Evolutionary conservation across 2,329 filamentous ascomycete species (phyloP).

Genomic region (Ceratocystiopsis brevicomis): DNA sequence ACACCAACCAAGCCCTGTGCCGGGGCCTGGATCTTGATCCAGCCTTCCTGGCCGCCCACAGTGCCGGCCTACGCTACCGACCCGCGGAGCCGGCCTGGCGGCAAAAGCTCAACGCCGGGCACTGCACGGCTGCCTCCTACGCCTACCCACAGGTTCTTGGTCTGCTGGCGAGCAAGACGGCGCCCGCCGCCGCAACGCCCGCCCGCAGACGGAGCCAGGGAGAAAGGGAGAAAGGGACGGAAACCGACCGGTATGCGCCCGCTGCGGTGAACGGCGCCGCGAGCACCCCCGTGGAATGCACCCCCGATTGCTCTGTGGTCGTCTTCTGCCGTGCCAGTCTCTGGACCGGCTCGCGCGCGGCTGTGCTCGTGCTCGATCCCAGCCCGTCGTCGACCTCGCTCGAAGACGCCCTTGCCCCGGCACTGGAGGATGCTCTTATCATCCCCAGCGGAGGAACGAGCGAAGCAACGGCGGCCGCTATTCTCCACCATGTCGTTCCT

Average conservation of each 20-base stretch:
- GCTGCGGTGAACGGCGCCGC: background rate
- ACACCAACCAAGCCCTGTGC: slow-evolving; percentile 4
- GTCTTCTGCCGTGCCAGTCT: slow-evolving; percentile 18
- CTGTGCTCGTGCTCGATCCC: slow-evolving; percentile 17
- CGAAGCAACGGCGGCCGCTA: background rate
- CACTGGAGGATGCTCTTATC: slow-evolving; percentile 3
- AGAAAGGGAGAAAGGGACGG: no score
- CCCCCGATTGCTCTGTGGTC: background rate
- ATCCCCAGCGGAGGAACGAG: background rate
- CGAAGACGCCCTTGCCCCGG: slow-evolving; percentile 12
- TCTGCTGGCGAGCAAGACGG: background rate
- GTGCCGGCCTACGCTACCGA: slow-evolving; percentile 11
- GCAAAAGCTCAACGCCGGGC: background rate
- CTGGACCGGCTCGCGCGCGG: slow-evolving; percentile 14
- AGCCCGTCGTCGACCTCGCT: slow-evolving; percentile 6
- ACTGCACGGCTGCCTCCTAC: background rate
- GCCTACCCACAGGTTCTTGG: slow-evolving; percentile 1
- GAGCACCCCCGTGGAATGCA: no score
- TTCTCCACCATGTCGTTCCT: slow-evolving; percentile 8
- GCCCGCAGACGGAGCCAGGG: background rate
- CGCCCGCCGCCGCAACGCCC: background rate
- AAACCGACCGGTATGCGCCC: background rate
- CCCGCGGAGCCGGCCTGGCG: slow-evolving; percentile 6
- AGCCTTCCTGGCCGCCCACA: slow-evolving; percentile 16
- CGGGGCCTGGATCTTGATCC: slow-evolving; percentile 12